Evolutionary conservation across 2,329 filamentous ascomycete species (phyloP).

Genomic region (Exophiala oligosperma): DNA sequence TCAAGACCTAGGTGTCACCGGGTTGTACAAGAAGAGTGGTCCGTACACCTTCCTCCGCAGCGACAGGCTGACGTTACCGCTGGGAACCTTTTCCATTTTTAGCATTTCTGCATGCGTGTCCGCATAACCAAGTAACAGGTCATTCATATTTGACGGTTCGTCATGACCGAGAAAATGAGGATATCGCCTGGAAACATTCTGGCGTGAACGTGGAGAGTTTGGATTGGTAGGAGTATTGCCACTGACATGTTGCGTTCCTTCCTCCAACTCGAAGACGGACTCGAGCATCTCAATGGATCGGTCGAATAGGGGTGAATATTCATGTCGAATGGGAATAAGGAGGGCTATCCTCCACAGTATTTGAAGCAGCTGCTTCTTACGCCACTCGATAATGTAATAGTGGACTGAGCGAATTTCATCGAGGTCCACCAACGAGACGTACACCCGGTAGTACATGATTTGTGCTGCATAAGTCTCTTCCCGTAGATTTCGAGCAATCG

Average conservation of each 20-base stretch:
- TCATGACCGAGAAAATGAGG: background rate
- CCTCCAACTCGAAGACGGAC: background rate
- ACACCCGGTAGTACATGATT: background rate
- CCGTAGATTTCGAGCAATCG: background rate
- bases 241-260: too few relatives aligned
- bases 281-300: background rate
- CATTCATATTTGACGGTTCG: background rate
- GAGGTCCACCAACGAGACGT: background rate
- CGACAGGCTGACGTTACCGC: background rate
- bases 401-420: background rate
- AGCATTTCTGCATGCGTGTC: background rate
- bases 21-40: background rate
- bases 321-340: background rate
- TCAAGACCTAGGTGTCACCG: background rate
- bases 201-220: background rate
- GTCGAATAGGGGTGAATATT: background rate
- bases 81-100: background rate
- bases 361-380: background rate
- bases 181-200: background rate
- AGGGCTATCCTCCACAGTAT: background rate
- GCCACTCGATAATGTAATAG: background rate
- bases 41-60: background rate
- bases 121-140: background rate
- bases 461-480: background rate
- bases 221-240: too few relatives aligned